phyloP scores from a whole-genome alignment of 2,329 filamentous ascomycete genomes.

The Macroventuria anomochaeta region DNA sequence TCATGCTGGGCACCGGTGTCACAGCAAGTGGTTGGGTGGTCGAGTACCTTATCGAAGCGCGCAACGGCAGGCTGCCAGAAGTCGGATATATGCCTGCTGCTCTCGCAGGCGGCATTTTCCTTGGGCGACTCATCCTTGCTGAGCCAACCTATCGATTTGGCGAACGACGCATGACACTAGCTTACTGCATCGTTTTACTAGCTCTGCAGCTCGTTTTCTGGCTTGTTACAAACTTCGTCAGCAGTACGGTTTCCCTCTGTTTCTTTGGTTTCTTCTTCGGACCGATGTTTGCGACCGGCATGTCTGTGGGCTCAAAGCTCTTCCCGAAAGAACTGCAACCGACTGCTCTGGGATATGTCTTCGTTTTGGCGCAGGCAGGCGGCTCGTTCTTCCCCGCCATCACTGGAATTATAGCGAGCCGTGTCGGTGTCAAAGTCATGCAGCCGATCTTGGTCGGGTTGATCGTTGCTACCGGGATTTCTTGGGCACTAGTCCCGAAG shows the following conservation, averaged over 20 bases:
- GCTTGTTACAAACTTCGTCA: constrained; percentile 34
- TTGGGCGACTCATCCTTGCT: constrained; percentile 63
- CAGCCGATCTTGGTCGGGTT: constrained; percentile 30
- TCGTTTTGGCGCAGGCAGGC: constrained; percentile 64
- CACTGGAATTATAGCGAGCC: constrained; percentile 59
- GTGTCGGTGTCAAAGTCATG: constrained; percentile 29
- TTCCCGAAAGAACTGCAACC: constrained; percentile 58
- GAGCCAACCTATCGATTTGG: constrained; percentile 67
- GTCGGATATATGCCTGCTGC: constrained; percentile 69
- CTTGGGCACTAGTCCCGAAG: background rate
- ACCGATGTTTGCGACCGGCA: constrained; percentile 64
- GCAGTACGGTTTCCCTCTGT: constrained; percentile 61
- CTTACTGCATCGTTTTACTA: constrained; percentile 61
- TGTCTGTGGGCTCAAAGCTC: constrained; percentile 61
- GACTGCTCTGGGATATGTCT: constrained; percentile 62
- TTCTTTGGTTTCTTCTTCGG: constrained; percentile 65
- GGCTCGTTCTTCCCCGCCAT: constrained; percentile 63
- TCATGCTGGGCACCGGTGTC: constrained; percentile 50
- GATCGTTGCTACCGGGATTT: constrained; percentile 16
- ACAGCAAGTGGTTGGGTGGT: constrained; percentile 64
- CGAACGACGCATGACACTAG: constrained; percentile 63
- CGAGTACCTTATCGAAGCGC: constrained; percentile 67
- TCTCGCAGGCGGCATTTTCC: constrained; percentile 63
- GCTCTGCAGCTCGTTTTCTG: constrained; percentile 45
- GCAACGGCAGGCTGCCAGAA: constrained; percentile 61